These are phyloP conservation scores for Alternaria arbusti DNA, from an alignment of 2,329 filamentous ascomycete genomes.

Conservation along the genomic window DNA sequence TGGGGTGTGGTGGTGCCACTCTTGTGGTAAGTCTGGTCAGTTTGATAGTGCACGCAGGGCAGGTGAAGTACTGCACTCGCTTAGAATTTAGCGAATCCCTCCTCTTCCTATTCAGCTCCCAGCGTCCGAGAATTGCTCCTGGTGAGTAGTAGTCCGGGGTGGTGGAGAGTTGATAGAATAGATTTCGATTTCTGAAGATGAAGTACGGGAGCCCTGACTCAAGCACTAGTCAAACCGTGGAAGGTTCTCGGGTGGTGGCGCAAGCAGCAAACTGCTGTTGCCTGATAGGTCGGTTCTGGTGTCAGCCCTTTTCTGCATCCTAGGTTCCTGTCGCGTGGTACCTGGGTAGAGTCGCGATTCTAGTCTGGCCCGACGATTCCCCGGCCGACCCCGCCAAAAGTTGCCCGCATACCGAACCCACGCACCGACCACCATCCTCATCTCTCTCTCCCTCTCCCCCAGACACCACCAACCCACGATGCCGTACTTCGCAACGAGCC, in stretches of 20 bases:
- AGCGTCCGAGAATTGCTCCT: background rate
- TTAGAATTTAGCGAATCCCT: background rate
- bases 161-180: background rate
- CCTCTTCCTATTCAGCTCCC: background rate
- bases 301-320: background rate
- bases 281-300: background rate
- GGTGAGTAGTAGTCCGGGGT: background rate
- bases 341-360: background rate
- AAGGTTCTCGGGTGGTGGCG: background rate
- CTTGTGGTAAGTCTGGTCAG: background rate
- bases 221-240: background rate
- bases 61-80: background rate
- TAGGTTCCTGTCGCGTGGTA: background rate
- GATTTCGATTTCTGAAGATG: background rate
- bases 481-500: slow-evolving; percentile 80
- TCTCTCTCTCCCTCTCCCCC: slow-evolving; percentile 14
- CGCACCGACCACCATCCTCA: slow-evolving; percentile 4
- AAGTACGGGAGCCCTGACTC: background rate
- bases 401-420: slow-evolving; percentile 22
- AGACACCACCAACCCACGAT: slow-evolving; percentile 56
- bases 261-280: background rate
- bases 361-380: slow-evolving; percentile 16
- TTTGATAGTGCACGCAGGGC: background rate
- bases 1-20: background rate
- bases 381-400: slow-evolving; percentile 38